These are phyloP conservation scores for Physcia stellaris DNA, from an alignment of 495 filamentous ascomycete species.

Conservation along the genomic window DNA sequence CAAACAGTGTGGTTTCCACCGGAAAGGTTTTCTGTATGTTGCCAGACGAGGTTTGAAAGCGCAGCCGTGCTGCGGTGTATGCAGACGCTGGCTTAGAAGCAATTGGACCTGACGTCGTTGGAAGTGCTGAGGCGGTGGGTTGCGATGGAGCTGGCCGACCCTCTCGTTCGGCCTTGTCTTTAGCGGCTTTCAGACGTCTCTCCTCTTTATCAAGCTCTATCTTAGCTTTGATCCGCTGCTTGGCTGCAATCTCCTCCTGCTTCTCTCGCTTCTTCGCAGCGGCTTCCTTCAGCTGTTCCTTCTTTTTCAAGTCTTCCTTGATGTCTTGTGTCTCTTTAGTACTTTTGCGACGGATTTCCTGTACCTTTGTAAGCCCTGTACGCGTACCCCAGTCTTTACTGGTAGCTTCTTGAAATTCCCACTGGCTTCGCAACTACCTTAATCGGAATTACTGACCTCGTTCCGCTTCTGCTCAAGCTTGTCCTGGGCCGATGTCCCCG, in stretches of 20 bases:
- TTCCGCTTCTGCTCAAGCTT: constrained; percentile 80
- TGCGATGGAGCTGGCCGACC: constrained; percentile 45
- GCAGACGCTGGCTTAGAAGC: constrained; percentile 43
- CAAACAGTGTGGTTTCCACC: constrained; percentile 80
- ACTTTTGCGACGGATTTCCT: constrained; percentile 79
- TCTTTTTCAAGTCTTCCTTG: constrained; percentile 73
- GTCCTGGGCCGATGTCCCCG: constrained; percentile 55
- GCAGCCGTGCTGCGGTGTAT: constrained; percentile 68
- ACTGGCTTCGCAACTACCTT: too few species aligned
- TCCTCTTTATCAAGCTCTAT: constrained; percentile 87
- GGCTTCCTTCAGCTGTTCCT: constrained; percentile 83
- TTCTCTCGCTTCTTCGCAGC: constrained; percentile 76
- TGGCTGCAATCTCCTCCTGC: constrained; percentile 71
- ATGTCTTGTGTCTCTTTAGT: constrained; percentile 64
- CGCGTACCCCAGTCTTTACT: too few species aligned
- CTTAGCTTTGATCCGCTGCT: constrained; percentile 75
- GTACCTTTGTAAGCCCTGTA: background rate
- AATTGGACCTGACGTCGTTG: constrained; percentile 27
- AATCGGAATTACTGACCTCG: constrained; percentile 52
- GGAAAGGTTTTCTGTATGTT: constrained; percentile 72
- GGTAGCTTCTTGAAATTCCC: too few species aligned
- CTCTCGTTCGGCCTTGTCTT: constrained; percentile 69
- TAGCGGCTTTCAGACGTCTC: constrained; percentile 66
- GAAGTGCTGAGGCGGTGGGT: constrained; percentile 22
- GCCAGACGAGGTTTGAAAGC: constrained; percentile 62